Evolutionary conservation across 208 protist species (phyloP).

Genomic region (Wallacemonas collosoma): DNA sequence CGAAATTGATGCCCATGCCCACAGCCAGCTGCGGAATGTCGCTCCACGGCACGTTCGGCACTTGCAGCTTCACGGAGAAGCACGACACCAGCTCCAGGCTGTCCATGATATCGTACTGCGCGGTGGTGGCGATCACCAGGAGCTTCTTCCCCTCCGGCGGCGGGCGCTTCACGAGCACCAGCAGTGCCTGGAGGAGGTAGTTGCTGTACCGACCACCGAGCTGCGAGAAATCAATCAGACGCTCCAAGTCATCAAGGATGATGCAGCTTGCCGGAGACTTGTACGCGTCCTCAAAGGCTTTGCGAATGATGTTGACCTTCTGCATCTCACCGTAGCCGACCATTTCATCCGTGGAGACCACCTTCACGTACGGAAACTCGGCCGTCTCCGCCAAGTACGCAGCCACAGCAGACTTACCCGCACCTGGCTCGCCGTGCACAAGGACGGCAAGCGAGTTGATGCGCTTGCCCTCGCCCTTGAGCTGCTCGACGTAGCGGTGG

Average conservation of each 20-base stretch:
- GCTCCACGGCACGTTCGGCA: slow-evolving; percentile 47
- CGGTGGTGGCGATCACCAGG: slow-evolving; percentile 95
- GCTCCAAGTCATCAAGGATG: slow-evolving; percentile 98
- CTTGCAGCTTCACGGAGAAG: slow-evolving; percentile 89
- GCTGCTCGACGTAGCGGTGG: slow-evolving; percentile 76
- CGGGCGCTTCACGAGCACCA: slow-evolving; percentile 94
- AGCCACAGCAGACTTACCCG: slow-evolving; percentile 97
- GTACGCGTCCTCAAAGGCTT: slow-evolving; percentile 99
- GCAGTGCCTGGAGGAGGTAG: slow-evolving; percentile 95
- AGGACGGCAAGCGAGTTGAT: slow-evolving; percentile 95
- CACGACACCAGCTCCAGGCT: slow-evolving; percentile 90
- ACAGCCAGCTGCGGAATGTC: slow-evolving; percentile 45
- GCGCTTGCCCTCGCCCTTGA: slow-evolving; percentile 75
- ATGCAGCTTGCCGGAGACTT: slow-evolving; percentile 96
- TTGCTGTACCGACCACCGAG: slow-evolving; percentile 99
- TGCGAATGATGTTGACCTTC: slow-evolving; percentile 93
- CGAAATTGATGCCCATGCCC: slow-evolving; percentile 47
- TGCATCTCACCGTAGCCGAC: slow-evolving; percentile 92
- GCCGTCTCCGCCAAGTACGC: slow-evolving; percentile 87
- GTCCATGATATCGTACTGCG: slow-evolving; percentile 85
- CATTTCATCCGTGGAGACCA: slow-evolving; percentile 94
- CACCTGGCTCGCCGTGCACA: slow-evolving; percentile 88
- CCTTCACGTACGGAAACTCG: slow-evolving; percentile 97
- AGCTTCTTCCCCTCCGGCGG: slow-evolving; percentile 94
- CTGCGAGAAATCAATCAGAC: slow-evolving; percentile 95